Conservation (phyloP, 495 filamentous ascomycete species). For the Amphirosellinia nigrospora region DNA sequence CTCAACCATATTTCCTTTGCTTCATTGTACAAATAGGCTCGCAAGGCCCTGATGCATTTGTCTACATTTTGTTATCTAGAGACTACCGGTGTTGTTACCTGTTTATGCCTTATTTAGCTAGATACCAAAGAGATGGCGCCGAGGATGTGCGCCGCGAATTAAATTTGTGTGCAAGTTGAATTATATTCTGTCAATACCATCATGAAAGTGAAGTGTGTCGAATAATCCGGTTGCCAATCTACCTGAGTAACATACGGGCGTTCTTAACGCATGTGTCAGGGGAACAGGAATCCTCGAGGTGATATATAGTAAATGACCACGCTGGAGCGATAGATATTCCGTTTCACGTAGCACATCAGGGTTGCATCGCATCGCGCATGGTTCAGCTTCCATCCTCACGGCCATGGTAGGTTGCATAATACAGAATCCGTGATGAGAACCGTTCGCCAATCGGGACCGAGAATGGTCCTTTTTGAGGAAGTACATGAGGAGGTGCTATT, state of each 20-base stretch:
- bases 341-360: constrained; percentile 4
- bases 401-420: background rate
- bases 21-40: constrained; percentile 22
- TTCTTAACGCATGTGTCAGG: background rate
- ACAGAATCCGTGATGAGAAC: background rate
- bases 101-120: constrained; percentile 16
- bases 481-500: background rate
- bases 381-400: constrained; percentile 5
- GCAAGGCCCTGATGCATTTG: constrained; percentile 14
- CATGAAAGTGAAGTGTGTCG: background rate
- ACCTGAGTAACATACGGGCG: background rate
- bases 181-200: background rate
- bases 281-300: background rate
- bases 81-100: constrained; percentile 8
- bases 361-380: background rate
- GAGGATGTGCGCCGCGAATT: background rate
- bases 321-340: background rate
- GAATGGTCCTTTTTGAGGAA: background rate
- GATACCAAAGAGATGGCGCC: constrained; percentile 10
- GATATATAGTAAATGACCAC: background rate
- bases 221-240: background rate
- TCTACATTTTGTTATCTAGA: constrained; percentile 24
- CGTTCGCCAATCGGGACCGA: background rate
- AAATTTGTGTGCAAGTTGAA: background rate
- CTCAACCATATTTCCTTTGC: constrained; percentile 8